Conservation (phyloP, 2,329 filamentous ascomycete species). For the Fusarium gaditjirri region DNA sequence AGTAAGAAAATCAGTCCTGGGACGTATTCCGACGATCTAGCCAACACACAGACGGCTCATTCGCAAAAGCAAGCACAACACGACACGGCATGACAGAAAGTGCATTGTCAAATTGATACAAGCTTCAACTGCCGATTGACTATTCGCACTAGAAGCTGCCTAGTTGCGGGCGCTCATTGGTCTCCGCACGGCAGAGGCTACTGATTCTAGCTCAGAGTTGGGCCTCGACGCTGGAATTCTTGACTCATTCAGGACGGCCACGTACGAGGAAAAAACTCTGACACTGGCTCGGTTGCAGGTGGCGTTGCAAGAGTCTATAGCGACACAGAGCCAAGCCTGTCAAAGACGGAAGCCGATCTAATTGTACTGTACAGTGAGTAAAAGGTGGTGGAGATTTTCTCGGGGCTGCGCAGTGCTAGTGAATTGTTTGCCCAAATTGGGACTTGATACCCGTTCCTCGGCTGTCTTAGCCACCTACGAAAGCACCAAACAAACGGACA, state of each 20-base stretch:
- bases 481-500: neutral
- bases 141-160: neutral
- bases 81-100: neutral
- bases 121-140: neutral
- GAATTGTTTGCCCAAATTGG: slow-evolving; percentile 7
- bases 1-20: neutral
- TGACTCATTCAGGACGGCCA: neutral
- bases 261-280: neutral
- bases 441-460: slow-evolving; percentile 16
- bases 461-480: slow-evolving; percentile 1
- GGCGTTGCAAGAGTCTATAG: slow-evolving; percentile 3
- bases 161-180: neutral
- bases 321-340: neutral
- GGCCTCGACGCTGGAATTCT: neutral
- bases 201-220: neutral
- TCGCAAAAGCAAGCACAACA: neutral
- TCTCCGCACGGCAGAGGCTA: neutral
- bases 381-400: slow-evolving; percentile 9
- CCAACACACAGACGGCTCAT: neutral
- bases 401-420: neutral
- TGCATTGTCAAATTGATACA: neutral
- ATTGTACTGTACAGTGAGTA: neutral
- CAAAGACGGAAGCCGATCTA: neutral
- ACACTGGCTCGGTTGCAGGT: neutral
- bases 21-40: neutral